These are phyloP conservation scores for Plenodomus biglobosus DNA, from an alignment of 2,329 filamentous ascomycete genomes.

Conservation along the genomic window DNA sequence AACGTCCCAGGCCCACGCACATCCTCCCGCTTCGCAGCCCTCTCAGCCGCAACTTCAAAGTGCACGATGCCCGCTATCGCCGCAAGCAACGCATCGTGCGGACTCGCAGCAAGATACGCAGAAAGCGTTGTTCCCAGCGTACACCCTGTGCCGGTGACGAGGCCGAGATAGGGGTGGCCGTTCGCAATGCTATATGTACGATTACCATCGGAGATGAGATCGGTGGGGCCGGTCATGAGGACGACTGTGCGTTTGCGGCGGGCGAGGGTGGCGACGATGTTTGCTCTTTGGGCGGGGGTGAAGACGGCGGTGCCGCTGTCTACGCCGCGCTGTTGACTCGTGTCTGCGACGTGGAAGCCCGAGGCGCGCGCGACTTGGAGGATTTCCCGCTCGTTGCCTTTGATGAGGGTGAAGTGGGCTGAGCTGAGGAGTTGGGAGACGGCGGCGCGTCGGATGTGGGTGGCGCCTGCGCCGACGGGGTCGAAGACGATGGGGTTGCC, in stretches of 20 bases:
- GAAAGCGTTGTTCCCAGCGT: conserved; percentile 80
- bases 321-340: conserved; percentile 73
- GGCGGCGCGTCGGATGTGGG: conserved; percentile 68
- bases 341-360: conserved; percentile 52
- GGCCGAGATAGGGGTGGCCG: conserved; percentile 70
- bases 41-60: conserved; percentile 77
- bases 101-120: conserved; percentile 63
- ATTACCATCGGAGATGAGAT: conserved; percentile 75
- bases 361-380: conserved; percentile 59
- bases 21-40: conserved; percentile 57
- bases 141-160: conserved; percentile 77
- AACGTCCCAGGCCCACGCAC: conserved; percentile 84
- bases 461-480: conserved; percentile 88
- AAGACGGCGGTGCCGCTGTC: conserved; percentile 68
- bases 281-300: conserved; percentile 57
- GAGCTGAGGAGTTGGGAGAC: conserved; percentile 69
- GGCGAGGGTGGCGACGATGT: conserved; percentile 68
- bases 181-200: conserved; percentile 71
- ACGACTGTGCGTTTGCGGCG: conserved; percentile 68
- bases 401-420: conserved; percentile 85
- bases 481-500: conserved; percentile 80
- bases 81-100: conserved; percentile 58
- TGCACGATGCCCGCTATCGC: conserved; percentile 72
- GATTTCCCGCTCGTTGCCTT: conserved; percentile 92
- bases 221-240: conserved; percentile 77